Conservation (phyloP, 1,284 basidiomycete genomes). For the Malassezia obtusa region DNA sequence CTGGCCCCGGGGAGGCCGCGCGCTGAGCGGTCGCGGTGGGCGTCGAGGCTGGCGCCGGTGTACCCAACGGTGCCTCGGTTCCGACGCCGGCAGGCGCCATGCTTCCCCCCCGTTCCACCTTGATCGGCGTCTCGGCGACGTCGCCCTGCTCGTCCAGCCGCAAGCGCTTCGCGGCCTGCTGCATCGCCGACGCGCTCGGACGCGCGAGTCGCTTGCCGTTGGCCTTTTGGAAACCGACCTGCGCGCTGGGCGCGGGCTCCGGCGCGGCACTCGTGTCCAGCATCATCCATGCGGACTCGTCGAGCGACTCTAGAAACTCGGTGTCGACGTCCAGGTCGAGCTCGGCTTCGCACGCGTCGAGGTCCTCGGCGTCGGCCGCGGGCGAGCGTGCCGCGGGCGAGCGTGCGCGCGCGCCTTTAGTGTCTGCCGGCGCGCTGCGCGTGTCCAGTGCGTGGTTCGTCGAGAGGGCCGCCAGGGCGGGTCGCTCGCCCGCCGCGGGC, state of each 20-base stretch:
- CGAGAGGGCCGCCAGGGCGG: no score
- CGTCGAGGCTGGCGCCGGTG: no score
- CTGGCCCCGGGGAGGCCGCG: no score
- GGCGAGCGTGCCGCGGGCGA: no score
- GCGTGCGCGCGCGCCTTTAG: no score
- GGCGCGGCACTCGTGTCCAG: slow-evolving; percentile 1
- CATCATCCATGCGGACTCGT: slow-evolving; percentile 13
- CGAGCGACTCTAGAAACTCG: slow-evolving; percentile 15
- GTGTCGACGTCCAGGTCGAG: background rate
- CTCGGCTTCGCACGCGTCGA: slow-evolving; percentile 1
- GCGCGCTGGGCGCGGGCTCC: background rate
- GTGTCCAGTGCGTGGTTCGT: no score
- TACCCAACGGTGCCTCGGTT: no score
- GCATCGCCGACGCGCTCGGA: slow-evolving; percentile 10
- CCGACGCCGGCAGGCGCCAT: no score
- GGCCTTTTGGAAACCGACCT: slow-evolving; percentile 8
- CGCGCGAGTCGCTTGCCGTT: slow-evolving; percentile 14
- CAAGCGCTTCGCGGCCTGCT: slow-evolving; percentile 15
- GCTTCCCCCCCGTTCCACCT: no score
- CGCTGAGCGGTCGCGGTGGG: no score
- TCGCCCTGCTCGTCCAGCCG: slow-evolving; percentile 1
- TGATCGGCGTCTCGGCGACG: background rate
- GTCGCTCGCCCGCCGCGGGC: no score
- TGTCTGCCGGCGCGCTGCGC: no score
- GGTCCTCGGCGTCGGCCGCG: background rate